A percentile compares a stretch with the other conserved stretches of the same genome.
Evolutionary conservation across 2,329 filamentous ascomycete genomes (phyloP).

Genomic region (Tolypocladium paradoxum): DNA sequence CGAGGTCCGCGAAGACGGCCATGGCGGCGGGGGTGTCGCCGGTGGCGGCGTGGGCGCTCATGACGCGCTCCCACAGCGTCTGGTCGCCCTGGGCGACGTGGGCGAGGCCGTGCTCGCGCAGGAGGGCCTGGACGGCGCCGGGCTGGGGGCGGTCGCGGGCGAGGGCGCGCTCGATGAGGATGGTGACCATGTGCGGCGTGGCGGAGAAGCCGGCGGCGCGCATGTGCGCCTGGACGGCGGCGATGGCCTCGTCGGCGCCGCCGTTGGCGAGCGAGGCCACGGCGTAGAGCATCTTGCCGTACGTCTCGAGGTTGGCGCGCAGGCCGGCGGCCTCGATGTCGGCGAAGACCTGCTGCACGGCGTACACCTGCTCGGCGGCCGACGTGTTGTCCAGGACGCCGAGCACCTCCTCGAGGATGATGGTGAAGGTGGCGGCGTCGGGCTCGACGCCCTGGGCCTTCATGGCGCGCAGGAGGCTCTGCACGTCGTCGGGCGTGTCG

Average conservation of each 20-base stretch:
- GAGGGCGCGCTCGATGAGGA: conserved; percentile 60
- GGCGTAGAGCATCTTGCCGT: conserved; percentile 57
- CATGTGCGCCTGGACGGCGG: conserved; percentile 55
- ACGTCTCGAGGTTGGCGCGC: conserved; percentile 50
- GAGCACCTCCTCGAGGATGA: conserved; percentile 54
- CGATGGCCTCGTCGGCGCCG: conserved; percentile 38
- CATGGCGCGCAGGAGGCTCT: conserved; percentile 49
- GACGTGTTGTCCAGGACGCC: conserved; percentile 26
- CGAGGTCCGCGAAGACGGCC: conserved; percentile 35
- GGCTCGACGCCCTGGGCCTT: conserved; percentile 39
- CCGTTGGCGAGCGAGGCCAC: conserved; percentile 23
- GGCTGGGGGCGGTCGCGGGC: conserved; percentile 46
- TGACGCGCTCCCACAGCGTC: conserved; percentile 59
- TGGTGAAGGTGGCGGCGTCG: conserved; percentile 61
- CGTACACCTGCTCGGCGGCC: conserved; percentile 37
- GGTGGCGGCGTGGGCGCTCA: conserved; percentile 52
- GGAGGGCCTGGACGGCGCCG: conserved; percentile 46
- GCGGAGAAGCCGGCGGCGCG: conserved; percentile 37
- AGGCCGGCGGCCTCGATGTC: conserved; percentile 48
- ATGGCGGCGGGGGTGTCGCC: conserved; percentile 40
- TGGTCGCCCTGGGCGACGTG: conserved; percentile 34
- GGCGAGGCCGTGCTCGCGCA: conserved; percentile 41
- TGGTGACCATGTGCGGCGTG: conserved; percentile 61
- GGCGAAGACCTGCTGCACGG: conserved; percentile 43
- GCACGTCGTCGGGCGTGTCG: conserved; percentile 35